Conservation (phyloP, 202 grass and related monocot species). For the Dendrocalamus latiflorus region DNA sequence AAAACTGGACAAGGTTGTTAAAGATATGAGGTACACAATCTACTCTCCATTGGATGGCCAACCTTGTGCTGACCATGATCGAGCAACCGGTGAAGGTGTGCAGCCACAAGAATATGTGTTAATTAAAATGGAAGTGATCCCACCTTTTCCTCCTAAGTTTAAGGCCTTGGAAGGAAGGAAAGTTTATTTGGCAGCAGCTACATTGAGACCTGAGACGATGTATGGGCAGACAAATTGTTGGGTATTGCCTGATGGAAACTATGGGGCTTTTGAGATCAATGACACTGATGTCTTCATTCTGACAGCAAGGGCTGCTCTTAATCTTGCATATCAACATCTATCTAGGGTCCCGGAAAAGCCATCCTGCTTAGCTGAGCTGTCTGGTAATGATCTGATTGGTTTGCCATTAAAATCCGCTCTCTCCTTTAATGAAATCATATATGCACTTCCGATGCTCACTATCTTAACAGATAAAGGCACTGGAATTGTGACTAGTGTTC, state of each 20-base stretch:
- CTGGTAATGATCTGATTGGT: conserved; percentile 83
- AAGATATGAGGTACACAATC: conserved; percentile 70
- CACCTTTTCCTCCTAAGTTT: conserved; percentile 64
- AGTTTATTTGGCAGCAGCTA: conserved; percentile 77
- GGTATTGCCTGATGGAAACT: conserved; percentile 75
- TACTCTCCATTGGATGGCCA: conserved; percentile 88
- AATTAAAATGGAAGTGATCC: conserved; percentile 80
- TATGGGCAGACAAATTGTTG: conserved; percentile 91
- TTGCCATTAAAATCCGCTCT: conserved; percentile 67
- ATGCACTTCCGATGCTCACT: conserved; percentile 84
- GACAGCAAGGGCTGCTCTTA: conserved; percentile 67
- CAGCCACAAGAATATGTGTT: conserved; percentile 77
- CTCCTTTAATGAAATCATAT: conserved; percentile 64
- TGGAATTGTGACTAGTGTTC: conserved; percentile 86
- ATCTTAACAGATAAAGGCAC: conserved; percentile 84
- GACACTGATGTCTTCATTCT: conserved; percentile 80
- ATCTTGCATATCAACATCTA: conserved; percentile 76
- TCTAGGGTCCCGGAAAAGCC: conserved; percentile 62
- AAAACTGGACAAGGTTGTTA: conserved; percentile 68
- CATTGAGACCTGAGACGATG: conserved; percentile 83
- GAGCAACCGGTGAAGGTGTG: conserved; percentile 72
- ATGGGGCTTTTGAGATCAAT: conserved; percentile 88
- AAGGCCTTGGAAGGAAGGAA: conserved; percentile 72
- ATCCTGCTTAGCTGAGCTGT: conserved; percentile 60
- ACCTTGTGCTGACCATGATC: conserved; percentile 90